Evolutionary conservation across 1,284 basidiomycete species (phyloP).

Genomic region (Sporisorium reilianum): DNA sequence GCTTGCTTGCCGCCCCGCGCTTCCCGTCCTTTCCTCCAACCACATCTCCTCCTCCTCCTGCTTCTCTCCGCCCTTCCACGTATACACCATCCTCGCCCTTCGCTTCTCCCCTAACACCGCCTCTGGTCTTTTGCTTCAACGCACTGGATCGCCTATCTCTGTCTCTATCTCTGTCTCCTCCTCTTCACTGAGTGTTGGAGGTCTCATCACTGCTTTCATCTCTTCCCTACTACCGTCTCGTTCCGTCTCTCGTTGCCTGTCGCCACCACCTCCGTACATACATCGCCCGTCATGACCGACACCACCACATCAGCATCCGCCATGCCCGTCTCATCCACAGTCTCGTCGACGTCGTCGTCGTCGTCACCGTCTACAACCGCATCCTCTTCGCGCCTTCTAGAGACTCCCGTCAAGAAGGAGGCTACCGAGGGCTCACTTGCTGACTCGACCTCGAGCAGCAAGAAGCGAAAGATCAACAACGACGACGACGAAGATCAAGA

Average conservation of each 20-base stretch:
- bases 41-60: slow-evolving; percentile 7
- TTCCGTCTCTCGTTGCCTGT: slow-evolving; percentile 6
- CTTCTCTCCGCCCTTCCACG: slow-evolving; percentile 25
- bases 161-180: slow-evolving; percentile 31
- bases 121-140: slow-evolving; percentile 33
- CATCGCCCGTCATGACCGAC: slow-evolving; percentile 33
- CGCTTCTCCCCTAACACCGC: slow-evolving; percentile 7
- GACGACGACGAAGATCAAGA: slow-evolving; percentile 14
- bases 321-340: slow-evolving; percentile 15
- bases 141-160: slow-evolving; percentile 20
- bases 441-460: slow-evolving; percentile 22
- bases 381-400: slow-evolving; percentile 34
- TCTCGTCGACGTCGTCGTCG: slow-evolving; percentile 1
- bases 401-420: slow-evolving; percentile 37
- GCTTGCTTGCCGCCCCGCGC: slow-evolving; percentile 11
- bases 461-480: slow-evolving; percentile 34
- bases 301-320: slow-evolving; percentile 13
- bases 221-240: not conserved
- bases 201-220: slow-evolving; percentile 6
- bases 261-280: slow-evolving; percentile 14
- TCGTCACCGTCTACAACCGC: slow-evolving; percentile 16
- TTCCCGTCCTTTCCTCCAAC: slow-evolving; percentile 1
- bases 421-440: not conserved
- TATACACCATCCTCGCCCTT: slow-evolving; percentile 10
- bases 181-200: slow-evolving; percentile 50